Base-by-base conservation (phyloP, 805 yeast genomes). In the Candida coleopterorum region DNA sequence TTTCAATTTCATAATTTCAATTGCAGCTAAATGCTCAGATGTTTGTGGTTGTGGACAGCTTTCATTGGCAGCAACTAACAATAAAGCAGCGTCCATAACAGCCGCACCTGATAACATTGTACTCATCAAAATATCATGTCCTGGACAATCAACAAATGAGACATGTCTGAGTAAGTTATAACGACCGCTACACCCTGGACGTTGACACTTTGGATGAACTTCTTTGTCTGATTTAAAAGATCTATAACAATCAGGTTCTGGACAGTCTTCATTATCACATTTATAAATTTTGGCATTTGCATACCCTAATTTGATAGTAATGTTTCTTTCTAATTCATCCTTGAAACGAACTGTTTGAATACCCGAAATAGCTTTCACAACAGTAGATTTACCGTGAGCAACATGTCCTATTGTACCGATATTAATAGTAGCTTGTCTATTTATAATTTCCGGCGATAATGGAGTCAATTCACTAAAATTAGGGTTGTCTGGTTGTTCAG, bases 31-130 rank as follows among this genome's bases (percentile, higher is more conserved):
- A 74, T 93, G 99, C 72, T 93, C 99, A 10, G 95, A 84, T 12
- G 99, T 93, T 72, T 93, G 99, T 29, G 99, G 99, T 73, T 93
- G 99, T 43, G 99, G 99, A 74, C 99, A 93, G 38, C 95, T 79
- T 75, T 93, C 99, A 62, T 93, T 93, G 67, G 97, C 98, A 20
- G 98, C 99, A 59, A 93, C 82, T 48, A 93, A 75, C 57, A 93
- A 72, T 44, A 93, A 72, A 2, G 99, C 99, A 39, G 99, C 99
- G 68, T 93, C 99, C 99, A 93, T 93, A 47, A 93, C 99, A 12
- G 99, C 99, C 25, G 99, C 99, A 61, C 99, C 99, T 32, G 97
- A 89, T 78, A 93, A 81, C 99, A 93, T 93, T 49, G 99, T 93
- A 76, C 97, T 88, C 99, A 93, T 93, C 64, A 93, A 81, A 72